Evolutionary conservation across 352 stramenopile species (phyloP).

Genomic region (Phytophthora pisi): DNA sequence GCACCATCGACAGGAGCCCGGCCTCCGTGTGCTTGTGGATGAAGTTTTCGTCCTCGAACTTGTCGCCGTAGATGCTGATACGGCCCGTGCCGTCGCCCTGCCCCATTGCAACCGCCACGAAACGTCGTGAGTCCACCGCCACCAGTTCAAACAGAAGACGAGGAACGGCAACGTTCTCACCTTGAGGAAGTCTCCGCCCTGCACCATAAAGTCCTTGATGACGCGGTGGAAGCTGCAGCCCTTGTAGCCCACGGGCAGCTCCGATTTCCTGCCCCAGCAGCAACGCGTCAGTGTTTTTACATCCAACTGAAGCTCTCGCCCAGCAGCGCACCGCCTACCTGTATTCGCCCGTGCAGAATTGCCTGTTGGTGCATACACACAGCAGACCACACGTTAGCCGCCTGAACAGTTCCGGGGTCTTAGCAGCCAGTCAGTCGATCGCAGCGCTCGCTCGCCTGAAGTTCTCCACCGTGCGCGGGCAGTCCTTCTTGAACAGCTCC

Average conservation of each 20-base stretch:
- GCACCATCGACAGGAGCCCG: constrained; percentile 84
- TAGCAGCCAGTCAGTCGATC: constrained; percentile 23
- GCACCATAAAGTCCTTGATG: constrained; percentile 94
- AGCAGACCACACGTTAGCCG: constrained; percentile 10
- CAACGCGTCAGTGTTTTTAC: constrained; percentile 6
- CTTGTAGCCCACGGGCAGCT: constrained; percentile 90
- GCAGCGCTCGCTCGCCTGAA: constrained; percentile 67
- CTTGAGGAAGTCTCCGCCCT: constrained; percentile 89
- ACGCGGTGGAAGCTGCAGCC: constrained; percentile 87
- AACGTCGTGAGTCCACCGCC: constrained; percentile 4
- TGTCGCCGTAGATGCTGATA: constrained; percentile 90
- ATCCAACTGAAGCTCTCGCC: background rate
- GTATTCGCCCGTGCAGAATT: constrained; percentile 98
- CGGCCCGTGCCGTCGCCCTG: constrained; percentile 82
- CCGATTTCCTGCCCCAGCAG: constrained; percentile 62
- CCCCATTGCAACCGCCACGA: constrained; percentile 14
- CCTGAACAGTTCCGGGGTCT: background rate
- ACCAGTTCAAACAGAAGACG: constrained; percentile 5
- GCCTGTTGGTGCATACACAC: constrained; percentile 46
- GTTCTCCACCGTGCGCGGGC: constrained; percentile 97
- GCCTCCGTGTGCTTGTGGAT: constrained; percentile 83
- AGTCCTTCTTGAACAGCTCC: constrained; percentile 97
- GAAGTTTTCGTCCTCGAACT: constrained; percentile 88
- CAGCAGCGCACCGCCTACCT: constrained; percentile 43
- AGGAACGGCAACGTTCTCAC: constrained; percentile 26